Evolutionary conservation across 352 stramenopile species (phyloP), one percentile per base, ranked within the genome.

Genomic region (Phytophthora lateralis): DNA sequence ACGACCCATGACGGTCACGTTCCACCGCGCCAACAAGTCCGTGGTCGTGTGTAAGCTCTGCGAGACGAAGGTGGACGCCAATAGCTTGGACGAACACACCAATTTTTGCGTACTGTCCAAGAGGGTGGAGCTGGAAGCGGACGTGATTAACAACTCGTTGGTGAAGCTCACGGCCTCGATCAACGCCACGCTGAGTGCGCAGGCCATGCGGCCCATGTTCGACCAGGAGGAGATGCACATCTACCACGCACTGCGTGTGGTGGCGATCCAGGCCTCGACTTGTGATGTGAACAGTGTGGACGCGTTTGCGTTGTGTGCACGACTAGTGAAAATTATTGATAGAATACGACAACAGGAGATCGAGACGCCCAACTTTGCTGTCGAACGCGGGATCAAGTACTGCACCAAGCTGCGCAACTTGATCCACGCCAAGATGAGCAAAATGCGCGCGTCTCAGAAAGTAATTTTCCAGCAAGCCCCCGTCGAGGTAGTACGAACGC

Each of bases 341-440:
- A 69, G 77, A 35, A 86, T 91, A 72, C 74, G 76, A 35, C 62
- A 82, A 37, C 74, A 90, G 38, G 82, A 89, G 24, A 66, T 69
- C 6, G 71, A 80, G 29, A 75, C 67, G 2, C 43, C 61, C 6
- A 84, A 76, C 54, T 82, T 77, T 41, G 74, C 65, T 0, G 60
- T 83, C 10, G 80, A 91, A 17, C 66, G 76, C 10, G 80, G 78
- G 0, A 32, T 75, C 30, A 91, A 90, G 15, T 95, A 85, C 50
- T 85, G 69, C 58, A 51, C 52, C 0, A 75, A 71, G 9, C 72
- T 95, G 51, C 78, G 76, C 0, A 85, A 89, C 52, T 71, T 91
- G 55, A 87, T 95, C 32, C 78, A 94, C 48, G 72, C 78, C n/a
- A 95, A 95, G 60, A 95, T 95, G 85, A 90, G 76, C 60, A 90